Evolutionary conservation across 2,329 filamentous ascomycete species (phyloP).

Genomic region (Colletotrichum lindemuthianum): DNA sequence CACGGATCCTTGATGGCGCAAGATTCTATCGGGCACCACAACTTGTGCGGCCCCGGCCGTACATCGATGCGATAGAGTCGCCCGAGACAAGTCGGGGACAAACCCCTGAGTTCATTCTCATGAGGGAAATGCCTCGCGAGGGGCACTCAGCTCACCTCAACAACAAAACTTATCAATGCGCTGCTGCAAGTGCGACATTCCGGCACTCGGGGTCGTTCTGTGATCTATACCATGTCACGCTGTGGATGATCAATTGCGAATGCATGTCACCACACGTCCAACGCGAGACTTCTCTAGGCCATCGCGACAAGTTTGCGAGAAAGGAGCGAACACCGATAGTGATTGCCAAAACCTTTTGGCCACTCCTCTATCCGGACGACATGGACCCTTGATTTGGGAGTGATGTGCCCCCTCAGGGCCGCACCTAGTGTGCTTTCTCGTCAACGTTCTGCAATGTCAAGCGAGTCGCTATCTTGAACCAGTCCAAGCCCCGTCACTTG

Average conservation of each 20-base stretch:
- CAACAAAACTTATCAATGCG: not conserved
- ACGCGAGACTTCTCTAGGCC: not conserved
- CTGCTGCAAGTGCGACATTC: slow-evolving; percentile 17
- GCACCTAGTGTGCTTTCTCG: not conserved
- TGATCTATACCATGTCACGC: slow-evolving; percentile 13
- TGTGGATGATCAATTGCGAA: slow-evolving; percentile 16
- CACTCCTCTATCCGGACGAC: too few species aligned
- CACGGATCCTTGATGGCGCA: slow-evolving; percentile 14
- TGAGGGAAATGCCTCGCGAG: not conserved
- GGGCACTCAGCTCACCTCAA: not conserved
- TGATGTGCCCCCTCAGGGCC: not conserved
- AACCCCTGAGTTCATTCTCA: not conserved
- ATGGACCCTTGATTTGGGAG: too few species aligned
- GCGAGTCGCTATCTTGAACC: not conserved
- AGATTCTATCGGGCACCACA: not conserved
- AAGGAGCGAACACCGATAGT: too few species aligned
- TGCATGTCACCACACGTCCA: slow-evolving; percentile 9
- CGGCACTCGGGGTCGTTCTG: slow-evolving; percentile 7
- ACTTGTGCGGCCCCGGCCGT: not conserved
- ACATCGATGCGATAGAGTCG: not conserved
- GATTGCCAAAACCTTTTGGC: too few species aligned
- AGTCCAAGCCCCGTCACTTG: not conserved
- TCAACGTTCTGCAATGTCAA: not conserved
- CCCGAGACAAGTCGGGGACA: not conserved
- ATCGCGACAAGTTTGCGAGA: not conserved